Evolutionary conservation across 768 basidiomycete genomes (phyloP), one percentile per base, ranked within the genome.

Genomic region (Lactifluus hygrophoroides): DNA sequence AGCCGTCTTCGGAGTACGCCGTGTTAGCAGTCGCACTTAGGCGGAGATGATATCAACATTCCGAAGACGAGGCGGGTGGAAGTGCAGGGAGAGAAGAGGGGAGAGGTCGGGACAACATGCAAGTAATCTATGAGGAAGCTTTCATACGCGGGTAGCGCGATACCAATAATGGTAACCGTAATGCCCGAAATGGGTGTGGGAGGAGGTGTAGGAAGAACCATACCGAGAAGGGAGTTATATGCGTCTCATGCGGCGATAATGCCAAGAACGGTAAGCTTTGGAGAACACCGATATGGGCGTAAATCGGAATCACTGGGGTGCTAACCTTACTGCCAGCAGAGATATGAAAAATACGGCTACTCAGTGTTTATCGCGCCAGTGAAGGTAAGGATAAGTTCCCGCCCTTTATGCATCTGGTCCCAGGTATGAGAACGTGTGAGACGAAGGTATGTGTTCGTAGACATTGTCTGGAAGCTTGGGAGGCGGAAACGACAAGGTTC

Each of bases 41-140:
- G 48, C 49, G 58, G 58, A 60, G 43, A 60, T 60, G 59, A 60
- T 55, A 56, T 56, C 49, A 51, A 42, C 54, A 27, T 21, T 43
- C 49, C 59, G 59, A 56, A 56, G 59, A 56, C 48, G 58, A 51
- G 51, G 59, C 48, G 43, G 49, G 34, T 5, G 43, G 43, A 56
- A 56, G 54, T 28, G 34, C 14, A 23, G 23, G n/a, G n/a, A n/a
- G n/a, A n/a, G n/a, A 46, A 37, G 48, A 25, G 48, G 38, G 27
- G 27, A 49, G 54, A 46, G 49, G 49, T 46, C 42, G 46, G n/a
- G 25, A 38, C 58, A 60, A 60, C 59, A 54, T 60, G 59, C 49
- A 56, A 56, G 35, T 38, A 46, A 52, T 58, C 51, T 58, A 19
- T 47, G 51, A 56, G 49, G 54, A 60, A 55, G 43, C 17, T 19